Percentiles rank a stretch among this genome's conserved stretches.
phyloP scores from a whole-genome alignment of 148 eudicot species.

The Rhododendron simsii region DNA sequence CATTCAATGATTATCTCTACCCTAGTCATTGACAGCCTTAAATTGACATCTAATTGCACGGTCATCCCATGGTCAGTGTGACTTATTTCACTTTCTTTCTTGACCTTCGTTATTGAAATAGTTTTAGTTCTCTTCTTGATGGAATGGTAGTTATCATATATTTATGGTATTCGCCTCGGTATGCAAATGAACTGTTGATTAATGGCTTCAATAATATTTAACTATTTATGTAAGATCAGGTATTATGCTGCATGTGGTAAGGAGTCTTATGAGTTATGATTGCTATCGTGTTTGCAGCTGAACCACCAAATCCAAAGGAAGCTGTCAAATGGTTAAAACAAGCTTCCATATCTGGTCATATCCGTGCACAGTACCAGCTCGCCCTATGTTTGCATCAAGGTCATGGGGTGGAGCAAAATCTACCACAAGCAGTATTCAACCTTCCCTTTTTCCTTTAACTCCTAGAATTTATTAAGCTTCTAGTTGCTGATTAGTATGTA shows the following conservation, averaged over 20 bases:
- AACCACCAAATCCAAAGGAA: conserved; percentile 47
- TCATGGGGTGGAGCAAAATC: conserved; percentile 47
- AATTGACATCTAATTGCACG: not conserved
- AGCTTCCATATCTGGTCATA: conserved; percentile 64
- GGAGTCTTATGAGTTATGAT: not conserved
- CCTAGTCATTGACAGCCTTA: not conserved
- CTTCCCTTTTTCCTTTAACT: not conserved
- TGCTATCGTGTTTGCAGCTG: conserved; percentile 42
- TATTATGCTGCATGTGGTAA: not conserved
- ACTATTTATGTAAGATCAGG: not conserved
- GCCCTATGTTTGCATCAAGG: conserved; percentile 85
- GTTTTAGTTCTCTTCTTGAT: not conserved
- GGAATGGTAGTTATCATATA: not conserved
- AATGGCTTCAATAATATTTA: not conserved
- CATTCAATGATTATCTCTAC: not conserved
- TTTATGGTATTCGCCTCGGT: not conserved
- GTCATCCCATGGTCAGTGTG: not conserved
- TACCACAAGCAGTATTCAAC: conserved; percentile 55
- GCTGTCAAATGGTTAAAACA: conserved; percentile 67
- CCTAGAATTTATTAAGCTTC: not conserved
- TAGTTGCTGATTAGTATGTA: conserved; percentile 7
- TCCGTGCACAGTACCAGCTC: conserved; percentile 91
- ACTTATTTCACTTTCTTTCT: not conserved
- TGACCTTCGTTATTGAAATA: not conserved
- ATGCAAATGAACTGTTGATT: not conserved